Evolutionary conservation across 805 yeast genomes (phyloP), one percentile per base, ranked within the genome.

Genomic region (Blastobotrys robertii): DNA sequence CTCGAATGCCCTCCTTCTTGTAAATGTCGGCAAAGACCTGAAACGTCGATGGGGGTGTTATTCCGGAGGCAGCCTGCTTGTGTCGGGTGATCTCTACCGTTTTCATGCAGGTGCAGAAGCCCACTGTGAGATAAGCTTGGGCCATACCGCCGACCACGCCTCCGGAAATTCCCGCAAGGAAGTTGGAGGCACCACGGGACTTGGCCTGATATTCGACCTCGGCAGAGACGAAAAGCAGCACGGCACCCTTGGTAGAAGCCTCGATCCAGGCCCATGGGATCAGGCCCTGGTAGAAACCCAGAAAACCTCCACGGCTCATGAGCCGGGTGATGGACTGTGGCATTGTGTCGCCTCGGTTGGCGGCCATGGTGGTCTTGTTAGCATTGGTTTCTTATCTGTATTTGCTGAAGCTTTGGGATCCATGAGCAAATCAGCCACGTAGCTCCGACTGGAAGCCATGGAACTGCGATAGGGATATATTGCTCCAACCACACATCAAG

Each of bases 231-330:
- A 92, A 92, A 53, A 92, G 71, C 44, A 92, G 70, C 6, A 88
- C 95, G 4, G 97, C 97, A 62, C 98, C 98, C 64, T 92, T 92
- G 31, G 98, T 92, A n/a, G 95, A 84, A 8, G 96, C 98, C 66
- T 90, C 98, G 54, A 92, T 84, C 97, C 97, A 88, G 5, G 97
- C 98, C 98, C 98, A 92, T 38, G 98, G 98, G 51, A 90, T 88
- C 60, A 92, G 72, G 29, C 98, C 98, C 65, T 92, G 98, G 67
- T 88, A 92, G 68, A 88, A 92, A 0, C 97, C 98, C 25, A 76
- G 60, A 12, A 81, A 56, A 42, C 98, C 98, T 51, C 98, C 98
- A 57, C 98, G 78, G 11, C 92, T 73, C 92, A 94, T 86, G 48
- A 92, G 88, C 34, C 77, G 71, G 45, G 72, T 72, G 41, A 80